Percentiles rank a stretch among this genome's conserved stretches.
Evolutionary conservation across 208 protist genomes (phyloP).

Genomic region (Phytomonas francai): DNA sequence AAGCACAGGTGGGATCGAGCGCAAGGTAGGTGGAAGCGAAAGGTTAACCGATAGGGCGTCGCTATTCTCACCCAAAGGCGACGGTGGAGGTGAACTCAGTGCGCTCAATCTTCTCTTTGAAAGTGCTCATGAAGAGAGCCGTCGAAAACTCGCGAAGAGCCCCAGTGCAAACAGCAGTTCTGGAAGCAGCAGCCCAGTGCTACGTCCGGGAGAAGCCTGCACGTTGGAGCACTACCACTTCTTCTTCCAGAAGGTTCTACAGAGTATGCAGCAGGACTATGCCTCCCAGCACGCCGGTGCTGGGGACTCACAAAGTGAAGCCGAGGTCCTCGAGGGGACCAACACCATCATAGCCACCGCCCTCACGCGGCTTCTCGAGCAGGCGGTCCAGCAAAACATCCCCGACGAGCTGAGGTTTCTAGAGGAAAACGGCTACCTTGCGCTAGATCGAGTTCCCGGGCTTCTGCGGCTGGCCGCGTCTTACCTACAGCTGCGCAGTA

Average conservation of each 20-base stretch:
- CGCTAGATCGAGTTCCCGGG: slow-evolving; percentile 53
- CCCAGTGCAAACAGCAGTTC: not conserved
- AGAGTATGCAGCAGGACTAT: slow-evolving; percentile 61
- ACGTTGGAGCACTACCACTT: slow-evolving; percentile 72
- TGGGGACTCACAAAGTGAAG: slow-evolving; percentile 48
- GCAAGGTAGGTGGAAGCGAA: not conserved
- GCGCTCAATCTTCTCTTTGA: too few relatives aligned
- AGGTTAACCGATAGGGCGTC: too few relatives aligned
- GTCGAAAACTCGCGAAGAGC: too few relatives aligned
- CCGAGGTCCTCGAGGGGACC: slow-evolving; percentile 52
- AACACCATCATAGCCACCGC: slow-evolving; percentile 58
- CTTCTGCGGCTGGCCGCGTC: slow-evolving; percentile 49
- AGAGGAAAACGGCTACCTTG: slow-evolving; percentile 57
- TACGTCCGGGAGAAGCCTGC: slow-evolving; percentile 56
- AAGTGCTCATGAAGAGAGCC: too few relatives aligned
- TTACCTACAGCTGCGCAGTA: slow-evolving; percentile 44
- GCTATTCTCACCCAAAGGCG: too few relatives aligned
- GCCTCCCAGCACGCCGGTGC: slow-evolving; percentile 9
- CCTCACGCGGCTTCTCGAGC: slow-evolving; percentile 53
- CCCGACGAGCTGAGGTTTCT: slow-evolving; percentile 44
- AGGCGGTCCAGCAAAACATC: slow-evolving; percentile 21
- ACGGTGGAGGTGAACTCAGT: too few relatives aligned
- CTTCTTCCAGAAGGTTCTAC: slow-evolving; percentile 55
- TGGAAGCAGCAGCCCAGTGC: slow-evolving; percentile 4
- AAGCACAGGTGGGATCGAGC: not conserved